Evolutionary conservation across 106 monocot species (phyloP).

Genomic region (Allium sativum): DNA sequence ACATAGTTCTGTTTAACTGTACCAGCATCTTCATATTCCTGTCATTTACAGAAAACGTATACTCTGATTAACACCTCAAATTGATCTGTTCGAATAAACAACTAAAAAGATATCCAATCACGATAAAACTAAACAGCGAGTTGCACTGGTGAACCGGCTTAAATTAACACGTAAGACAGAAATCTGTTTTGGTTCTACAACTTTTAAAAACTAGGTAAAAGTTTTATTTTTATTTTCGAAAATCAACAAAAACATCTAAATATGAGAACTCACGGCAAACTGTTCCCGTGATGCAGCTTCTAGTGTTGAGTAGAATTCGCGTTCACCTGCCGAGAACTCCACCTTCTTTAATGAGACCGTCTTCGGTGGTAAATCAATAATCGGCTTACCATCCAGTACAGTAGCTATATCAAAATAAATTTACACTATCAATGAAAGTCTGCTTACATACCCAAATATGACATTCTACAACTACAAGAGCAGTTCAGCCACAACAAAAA

Average conservation of each 20-base stretch:
- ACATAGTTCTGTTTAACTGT: slow-evolving; percentile 98
- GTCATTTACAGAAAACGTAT: slow-evolving; percentile 2
- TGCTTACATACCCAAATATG: no score
- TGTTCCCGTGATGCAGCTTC: slow-evolving; percentile 84
- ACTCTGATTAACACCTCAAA: background rate
- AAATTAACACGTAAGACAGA: no score
- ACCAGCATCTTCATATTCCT: slow-evolving; percentile 90
- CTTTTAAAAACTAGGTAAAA: background rate
- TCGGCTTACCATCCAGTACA: slow-evolving; percentile 74
- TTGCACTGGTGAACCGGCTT: background rate
- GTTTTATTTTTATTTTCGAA: no score
- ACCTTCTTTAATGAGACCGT: slow-evolving; percentile 59
- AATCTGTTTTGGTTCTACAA: no score
- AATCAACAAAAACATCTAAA: no score
- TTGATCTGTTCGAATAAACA: no score
- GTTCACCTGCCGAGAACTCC: slow-evolving; percentile 65
- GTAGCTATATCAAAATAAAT: slow-evolving; percentile 30
- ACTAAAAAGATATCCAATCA: no score
- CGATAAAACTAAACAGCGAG: background rate
- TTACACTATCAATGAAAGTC: background rate
- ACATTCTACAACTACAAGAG: no score
- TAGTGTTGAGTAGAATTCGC: slow-evolving; percentile 55
- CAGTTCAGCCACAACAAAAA: no score
- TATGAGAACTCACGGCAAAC: slow-evolving; percentile 43
- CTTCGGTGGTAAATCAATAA: slow-evolving; percentile 75